Evolutionary conservation across 768 basidiomycete species (phyloP), one percentile per base, ranked within the genome.

Genomic region (Collybia mongolica): DNA sequence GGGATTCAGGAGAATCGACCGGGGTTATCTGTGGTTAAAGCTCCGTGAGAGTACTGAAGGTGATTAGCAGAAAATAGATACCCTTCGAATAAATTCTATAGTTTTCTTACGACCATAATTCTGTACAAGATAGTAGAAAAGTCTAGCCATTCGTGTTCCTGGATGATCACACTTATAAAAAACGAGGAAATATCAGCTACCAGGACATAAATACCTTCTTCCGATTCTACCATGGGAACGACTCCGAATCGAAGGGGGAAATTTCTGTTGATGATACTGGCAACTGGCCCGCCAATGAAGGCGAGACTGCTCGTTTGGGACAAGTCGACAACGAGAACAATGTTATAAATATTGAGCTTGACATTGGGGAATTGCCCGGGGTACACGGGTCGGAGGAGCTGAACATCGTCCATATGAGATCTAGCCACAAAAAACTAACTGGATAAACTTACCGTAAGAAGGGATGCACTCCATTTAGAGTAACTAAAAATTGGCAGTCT

Each of bases 211-310:
- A 29, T 28, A 74, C 77, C 69, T 55, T 73, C 70, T 40, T 75
- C 69, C 3, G 69, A 82, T 49, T 85, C 81, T 2, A 83, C 64
- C 28, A 83, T 68, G 1, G 93, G 94, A 1, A 95, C 91, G 41
- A 98, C 62, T 11, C 96, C 96, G 65, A 94, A 93, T 15, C 91
- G 75, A 55, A 93, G 79, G 0, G 94, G 91, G 39, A 91, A 72
- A 14, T 76, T 79, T 28, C 91, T 76, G 23, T 80, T 70, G 45
- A 98, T 83, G 63, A 96, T 83, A 49, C 74, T 80, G 14, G 79
- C 74, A 40, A 97, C 75, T 0, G 86, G 68, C 1, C 77, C 79
- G 2, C 75, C 71, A 42, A 98, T 71, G 60, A 91, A 83, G 8
- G 80, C 72, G 6, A 94, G 57, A 35, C 77, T 79, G 4, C 72